Percentiles rank a stretch among this genome's conserved stretches.
phyloP scores from a whole-genome alignment of 2,329 filamentous ascomycete species.

The Penicillium frequentans region DNA sequence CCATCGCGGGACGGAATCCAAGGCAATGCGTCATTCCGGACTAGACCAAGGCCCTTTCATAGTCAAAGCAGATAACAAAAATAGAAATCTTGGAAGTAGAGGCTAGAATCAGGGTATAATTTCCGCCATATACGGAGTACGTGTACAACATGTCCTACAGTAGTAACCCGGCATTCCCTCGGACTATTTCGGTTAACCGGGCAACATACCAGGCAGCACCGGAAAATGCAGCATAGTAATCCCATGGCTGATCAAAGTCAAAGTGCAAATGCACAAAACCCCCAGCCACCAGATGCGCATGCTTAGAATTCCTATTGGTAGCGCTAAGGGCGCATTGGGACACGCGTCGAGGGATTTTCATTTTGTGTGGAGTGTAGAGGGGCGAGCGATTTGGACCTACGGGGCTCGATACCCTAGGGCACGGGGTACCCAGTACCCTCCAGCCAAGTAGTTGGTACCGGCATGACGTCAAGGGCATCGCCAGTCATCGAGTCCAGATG shows the following conservation, averaged over 20 bases:
- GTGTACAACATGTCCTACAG: not conserved
- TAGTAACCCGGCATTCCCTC: not conserved
- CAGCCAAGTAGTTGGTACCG: not conserved
- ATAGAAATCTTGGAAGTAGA: not conserved
- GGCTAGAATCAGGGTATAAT: not conserved
- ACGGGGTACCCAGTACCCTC: not conserved
- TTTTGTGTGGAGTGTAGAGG: not conserved
- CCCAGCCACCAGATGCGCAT: not conserved
- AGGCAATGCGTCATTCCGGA: not conserved
- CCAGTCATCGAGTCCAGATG: not conserved
- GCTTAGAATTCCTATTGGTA: not conserved
- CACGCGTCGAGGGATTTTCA: constrained; percentile 1
- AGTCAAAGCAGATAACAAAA: not conserved
- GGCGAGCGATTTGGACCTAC: not conserved
- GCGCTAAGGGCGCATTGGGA: constrained; percentile 1
- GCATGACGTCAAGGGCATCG: not conserved
- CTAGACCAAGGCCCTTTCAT: not conserved
- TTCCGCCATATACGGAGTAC: too few relatives aligned
- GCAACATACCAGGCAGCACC: not conserved
- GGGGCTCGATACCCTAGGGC: not conserved
- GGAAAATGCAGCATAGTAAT: not conserved
- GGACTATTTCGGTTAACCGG: not conserved
- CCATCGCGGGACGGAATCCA: not conserved
- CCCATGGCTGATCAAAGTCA: not conserved
- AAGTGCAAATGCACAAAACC: not conserved